phyloP scores from a whole-genome alignment of 108 stramenopile genomes.

The Nitzschia sp. region DNA sequence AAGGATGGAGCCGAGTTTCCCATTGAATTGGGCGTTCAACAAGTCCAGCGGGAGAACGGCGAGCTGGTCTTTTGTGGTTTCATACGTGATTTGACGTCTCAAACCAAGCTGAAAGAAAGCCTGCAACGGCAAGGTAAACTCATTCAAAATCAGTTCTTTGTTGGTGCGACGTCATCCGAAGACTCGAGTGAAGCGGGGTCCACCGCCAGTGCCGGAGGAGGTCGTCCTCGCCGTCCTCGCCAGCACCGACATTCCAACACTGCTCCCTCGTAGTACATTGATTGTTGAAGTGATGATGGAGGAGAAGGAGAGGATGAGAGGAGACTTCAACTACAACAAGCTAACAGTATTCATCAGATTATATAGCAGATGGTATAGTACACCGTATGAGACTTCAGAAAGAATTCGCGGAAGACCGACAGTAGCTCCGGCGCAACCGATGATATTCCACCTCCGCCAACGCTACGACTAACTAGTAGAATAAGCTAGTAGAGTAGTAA shows the following conservation, averaged over 20 bases:
- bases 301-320: too few species aligned
- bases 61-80: constrained; percentile 52
- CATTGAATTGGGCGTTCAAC: constrained; percentile 49
- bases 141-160: constrained; percentile 43
- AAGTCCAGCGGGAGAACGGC: constrained; percentile 29
- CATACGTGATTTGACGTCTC: constrained; percentile 43
- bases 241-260: neutral
- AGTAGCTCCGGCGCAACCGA: too few species aligned
- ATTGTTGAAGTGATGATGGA: too few species aligned
- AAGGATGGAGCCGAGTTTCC: constrained; percentile 49
- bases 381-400: too few species aligned
- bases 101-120: constrained; percentile 27
- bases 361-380: too few species aligned
- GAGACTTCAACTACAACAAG: too few species aligned
- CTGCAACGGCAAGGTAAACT: constrained; percentile 30
- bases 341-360: too few species aligned
- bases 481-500: too few species aligned
- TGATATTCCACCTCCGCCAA: too few species aligned
- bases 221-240: neutral
- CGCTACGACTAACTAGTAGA: too few species aligned
- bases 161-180: too few species aligned
- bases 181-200: constrained; percentile 11
- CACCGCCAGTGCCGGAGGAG: neutral
- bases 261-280: neutral
- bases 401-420: too few species aligned